Conservation (phyloP, 768 basidiomycete genomes). For the Boletellus ananiceps region DNA sequence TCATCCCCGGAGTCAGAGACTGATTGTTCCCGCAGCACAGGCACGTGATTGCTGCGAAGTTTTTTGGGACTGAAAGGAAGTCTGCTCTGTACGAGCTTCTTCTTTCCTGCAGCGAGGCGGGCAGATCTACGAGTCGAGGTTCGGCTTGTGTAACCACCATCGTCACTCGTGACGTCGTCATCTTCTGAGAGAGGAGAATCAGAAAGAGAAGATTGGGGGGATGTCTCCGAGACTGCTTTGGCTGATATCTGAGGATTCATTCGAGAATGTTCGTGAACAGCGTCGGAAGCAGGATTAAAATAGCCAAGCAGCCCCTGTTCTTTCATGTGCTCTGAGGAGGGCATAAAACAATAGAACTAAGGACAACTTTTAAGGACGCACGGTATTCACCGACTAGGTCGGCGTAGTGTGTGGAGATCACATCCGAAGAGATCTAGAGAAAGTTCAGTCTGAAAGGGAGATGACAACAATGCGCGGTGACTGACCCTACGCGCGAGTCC, state of each 20-base stretch:
- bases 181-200: conserved; percentile 29
- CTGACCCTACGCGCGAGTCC: conserved; percentile 59
- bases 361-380: conserved; percentile 30
- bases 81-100: conserved; percentile 20
- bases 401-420: conserved; percentile 37
- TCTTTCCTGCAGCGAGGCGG: conserved; percentile 9
- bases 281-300: conserved; percentile 57
- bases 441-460: neutral
- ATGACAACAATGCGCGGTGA: neutral
- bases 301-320: conserved; percentile 37
- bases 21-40: conserved; percentile 21
- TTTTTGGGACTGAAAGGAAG: conserved; percentile 71
- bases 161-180: conserved; percentile 16
- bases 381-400: conserved; percentile 53
- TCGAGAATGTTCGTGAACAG: conserved; percentile 58
- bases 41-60: conserved; percentile 36
- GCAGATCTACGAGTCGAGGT: conserved; percentile 13
- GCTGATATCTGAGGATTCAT: conserved; percentile 37
- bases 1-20: conserved; percentile 37
- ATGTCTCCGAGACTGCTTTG: conserved; percentile 11
- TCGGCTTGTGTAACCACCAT: conserved; percentile 6
- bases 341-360: conserved; percentile 7
- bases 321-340: conserved; percentile 42
- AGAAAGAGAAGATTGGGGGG: conserved; percentile 7
- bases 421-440: conserved; percentile 40